Conservation (phyloP, 2,329 filamentous ascomycete genomes). For the Aspergillus transmontanensis region DNA sequence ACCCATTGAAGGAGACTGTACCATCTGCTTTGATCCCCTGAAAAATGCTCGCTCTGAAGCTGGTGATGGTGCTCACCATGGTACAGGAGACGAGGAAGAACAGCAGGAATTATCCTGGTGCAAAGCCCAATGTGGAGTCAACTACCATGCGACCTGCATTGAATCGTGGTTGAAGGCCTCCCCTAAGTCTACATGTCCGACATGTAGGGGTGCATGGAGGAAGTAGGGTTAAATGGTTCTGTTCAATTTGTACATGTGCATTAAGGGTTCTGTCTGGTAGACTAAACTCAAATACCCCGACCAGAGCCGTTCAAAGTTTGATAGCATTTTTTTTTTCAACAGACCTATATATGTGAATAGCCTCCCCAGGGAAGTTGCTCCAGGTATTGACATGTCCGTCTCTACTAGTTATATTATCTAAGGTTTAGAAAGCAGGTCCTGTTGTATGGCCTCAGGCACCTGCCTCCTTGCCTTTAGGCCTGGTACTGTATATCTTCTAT, state of each 20-base stretch:
- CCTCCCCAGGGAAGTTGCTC: too few species aligned
- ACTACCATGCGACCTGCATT: conserved; percentile 24
- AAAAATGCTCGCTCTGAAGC: not conserved
- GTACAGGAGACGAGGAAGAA: not conserved
- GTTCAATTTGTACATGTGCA: not conserved
- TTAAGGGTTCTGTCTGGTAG: not conserved
- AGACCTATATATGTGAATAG: too few species aligned
- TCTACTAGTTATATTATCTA: too few species aligned
- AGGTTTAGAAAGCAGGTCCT: too few species aligned
- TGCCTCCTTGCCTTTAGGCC: too few species aligned
- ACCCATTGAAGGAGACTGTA: conserved; percentile 9
- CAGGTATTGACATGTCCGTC: too few species aligned
- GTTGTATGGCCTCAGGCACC: too few species aligned
- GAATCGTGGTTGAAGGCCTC: conserved; percentile 18
- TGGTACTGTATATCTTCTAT: too few species aligned
- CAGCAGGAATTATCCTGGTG: conserved; percentile 20
- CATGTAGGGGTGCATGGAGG: conserved; percentile 19
- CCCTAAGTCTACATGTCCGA: conserved; percentile 16
- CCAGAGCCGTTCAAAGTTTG: not conserved
- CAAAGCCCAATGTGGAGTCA: conserved; percentile 23
- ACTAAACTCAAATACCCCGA: not conserved
- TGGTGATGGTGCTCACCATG: not conserved
- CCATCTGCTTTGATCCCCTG: conserved; percentile 5
- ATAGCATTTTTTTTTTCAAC: not conserved
- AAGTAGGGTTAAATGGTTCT: not conserved